Conservation (phyloP, 2,329 filamentous ascomycete species). For the Allantophomopsis cytisporea region DNA sequence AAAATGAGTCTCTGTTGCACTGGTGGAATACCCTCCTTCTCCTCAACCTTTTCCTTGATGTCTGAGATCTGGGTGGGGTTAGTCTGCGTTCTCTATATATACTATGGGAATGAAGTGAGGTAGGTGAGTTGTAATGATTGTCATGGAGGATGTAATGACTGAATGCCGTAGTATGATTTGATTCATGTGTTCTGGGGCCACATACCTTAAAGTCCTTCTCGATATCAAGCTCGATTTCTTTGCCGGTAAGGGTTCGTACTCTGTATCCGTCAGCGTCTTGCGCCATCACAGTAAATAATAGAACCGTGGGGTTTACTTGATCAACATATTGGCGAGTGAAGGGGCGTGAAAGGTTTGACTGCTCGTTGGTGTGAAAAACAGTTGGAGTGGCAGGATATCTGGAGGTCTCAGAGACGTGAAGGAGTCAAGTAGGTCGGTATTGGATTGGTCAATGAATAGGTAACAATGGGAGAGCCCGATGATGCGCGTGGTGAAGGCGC, state of each 20-base stretch:
- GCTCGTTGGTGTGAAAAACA: no score
- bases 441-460: conserved; percentile 1
- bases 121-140: no score
- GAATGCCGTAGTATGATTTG: no score
- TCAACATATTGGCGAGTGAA: conserved; percentile 25
- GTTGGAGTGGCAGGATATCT: no score
- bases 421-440: no score
- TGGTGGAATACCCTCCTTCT: conserved; percentile 96
- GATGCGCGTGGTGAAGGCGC: no score
- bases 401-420: no score
- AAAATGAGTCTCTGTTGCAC: conserved; percentile 94
- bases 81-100: no score
- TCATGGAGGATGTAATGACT: no score
- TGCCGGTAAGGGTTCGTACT: conserved; percentile 93
- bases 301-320: conserved; percentile 25
- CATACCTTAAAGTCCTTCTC: conserved; percentile 82
- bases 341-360: no score
- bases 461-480: not conserved
- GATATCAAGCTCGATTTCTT: conserved; percentile 98
- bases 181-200: not conserved
- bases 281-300: not conserved
- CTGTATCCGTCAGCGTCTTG: conserved; percentile 30
- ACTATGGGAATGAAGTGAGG: no score
- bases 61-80: conserved; percentile 54
- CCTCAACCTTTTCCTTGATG: conserved; percentile 98